phyloP scores from a whole-genome alignment of 1,139 yeast species.

The Suhomyces terraborum region DNA sequence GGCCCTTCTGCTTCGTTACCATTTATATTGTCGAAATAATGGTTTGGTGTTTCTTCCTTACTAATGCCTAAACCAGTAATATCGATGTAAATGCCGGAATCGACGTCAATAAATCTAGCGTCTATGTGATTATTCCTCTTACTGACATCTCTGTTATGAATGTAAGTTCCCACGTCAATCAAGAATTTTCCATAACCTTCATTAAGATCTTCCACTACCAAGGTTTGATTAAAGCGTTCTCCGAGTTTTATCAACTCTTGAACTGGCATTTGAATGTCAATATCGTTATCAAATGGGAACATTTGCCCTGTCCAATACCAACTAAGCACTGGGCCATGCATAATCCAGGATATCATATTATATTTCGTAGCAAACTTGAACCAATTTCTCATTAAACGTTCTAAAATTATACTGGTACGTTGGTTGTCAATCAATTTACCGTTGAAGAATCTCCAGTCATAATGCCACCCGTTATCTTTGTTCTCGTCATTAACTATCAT shows the following conservation, averaged over 20 bases:
- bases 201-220: constrained; percentile 26
- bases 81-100: constrained; percentile 31
- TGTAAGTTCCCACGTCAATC: constrained; percentile 29
- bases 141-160: constrained; percentile 27
- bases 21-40: constrained; percentile 13
- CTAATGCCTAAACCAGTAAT: constrained; percentile 28
- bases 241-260: constrained; percentile 20
- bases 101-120: constrained; percentile 31
- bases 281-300: constrained; percentile 25
- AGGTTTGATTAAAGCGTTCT: constrained; percentile 22
- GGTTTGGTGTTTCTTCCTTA: constrained; percentile 14
- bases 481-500: constrained; percentile 18
- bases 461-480: constrained; percentile 27
- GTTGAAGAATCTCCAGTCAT: constrained; percentile 26
- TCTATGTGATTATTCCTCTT: constrained; percentile 27
- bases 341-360: constrained; percentile 31
- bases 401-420: constrained; percentile 30
- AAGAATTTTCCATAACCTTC: constrained; percentile 31
- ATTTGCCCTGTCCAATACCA: constrained; percentile 28
- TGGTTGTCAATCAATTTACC: constrained; percentile 21
- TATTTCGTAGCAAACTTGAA: constrained; percentile 37
- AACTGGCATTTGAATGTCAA: constrained; percentile 27
- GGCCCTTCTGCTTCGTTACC: constrained; percentile 17
- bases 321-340: constrained; percentile 25
- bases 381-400: constrained; percentile 38